Conservation (phyloP, 1,284 basidiomycete genomes). For the Vanrija humicola region DNA sequence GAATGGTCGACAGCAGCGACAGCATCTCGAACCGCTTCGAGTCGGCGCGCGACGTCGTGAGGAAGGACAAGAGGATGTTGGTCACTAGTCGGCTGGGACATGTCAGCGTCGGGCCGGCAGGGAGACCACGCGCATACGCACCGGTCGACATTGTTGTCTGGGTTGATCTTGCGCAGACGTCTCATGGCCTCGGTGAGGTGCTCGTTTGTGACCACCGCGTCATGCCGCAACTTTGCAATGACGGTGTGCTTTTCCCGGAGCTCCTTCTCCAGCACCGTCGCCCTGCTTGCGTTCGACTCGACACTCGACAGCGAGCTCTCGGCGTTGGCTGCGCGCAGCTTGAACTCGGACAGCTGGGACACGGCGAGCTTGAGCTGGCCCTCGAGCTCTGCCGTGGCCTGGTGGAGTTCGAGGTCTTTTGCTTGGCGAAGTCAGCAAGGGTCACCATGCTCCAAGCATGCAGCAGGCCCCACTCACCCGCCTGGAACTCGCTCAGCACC, state of each 20-base stretch:
- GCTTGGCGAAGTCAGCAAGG: conserved; percentile 34
- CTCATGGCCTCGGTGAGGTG: conserved; percentile 97
- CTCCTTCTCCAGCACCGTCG: conserved; percentile 74
- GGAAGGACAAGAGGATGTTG: conserved; percentile 89
- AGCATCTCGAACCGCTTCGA: conserved; percentile 97
- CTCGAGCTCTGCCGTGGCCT: conserved; percentile 77
- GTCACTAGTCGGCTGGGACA: conserved; percentile 72
- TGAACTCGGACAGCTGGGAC: conserved; percentile 74
- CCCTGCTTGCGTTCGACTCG: conserved; percentile 62
- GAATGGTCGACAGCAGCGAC: conserved; percentile 75
- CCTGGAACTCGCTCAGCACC: conserved; percentile 91
- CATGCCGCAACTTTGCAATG: conserved; percentile 88
- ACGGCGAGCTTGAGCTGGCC: conserved; percentile 66
- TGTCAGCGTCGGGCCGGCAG: neutral
- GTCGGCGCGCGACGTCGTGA: conserved; percentile 84
- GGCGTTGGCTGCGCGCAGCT: conserved; percentile 76
- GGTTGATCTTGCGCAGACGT: conserved; percentile 75
- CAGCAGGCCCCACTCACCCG: conserved; percentile 62
- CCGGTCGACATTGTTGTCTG: conserved; percentile 83
- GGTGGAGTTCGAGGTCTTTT: conserved; percentile 57
- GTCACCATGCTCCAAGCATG: too few species aligned
- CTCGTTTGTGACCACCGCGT: conserved; percentile 95
- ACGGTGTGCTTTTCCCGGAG: conserved; percentile 90
- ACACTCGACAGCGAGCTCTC: conserved; percentile 71
- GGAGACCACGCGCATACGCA: conserved; percentile 16